These are phyloP conservation scores for Wickerhamiella australiensis DNA, from an alignment of 805 yeast genomes.

Conservation along the genomic window DNA sequence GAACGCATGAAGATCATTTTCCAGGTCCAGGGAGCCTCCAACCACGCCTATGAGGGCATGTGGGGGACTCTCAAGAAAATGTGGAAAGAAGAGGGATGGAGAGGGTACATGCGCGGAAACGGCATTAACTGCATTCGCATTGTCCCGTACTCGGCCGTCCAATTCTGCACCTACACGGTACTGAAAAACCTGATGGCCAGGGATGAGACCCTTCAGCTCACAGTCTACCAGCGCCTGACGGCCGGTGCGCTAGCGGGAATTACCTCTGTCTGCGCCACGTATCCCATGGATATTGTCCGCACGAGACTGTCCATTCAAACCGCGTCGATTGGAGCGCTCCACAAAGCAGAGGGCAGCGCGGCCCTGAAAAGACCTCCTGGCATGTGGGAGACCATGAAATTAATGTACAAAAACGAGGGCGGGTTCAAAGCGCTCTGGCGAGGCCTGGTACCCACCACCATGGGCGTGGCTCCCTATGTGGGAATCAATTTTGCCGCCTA, in stretches of 20 bases:
- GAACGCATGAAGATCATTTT: slow-evolving; percentile 86
- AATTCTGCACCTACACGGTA: slow-evolving; percentile 69
- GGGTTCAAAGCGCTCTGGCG: slow-evolving; percentile 66
- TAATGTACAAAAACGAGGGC: slow-evolving; percentile 67
- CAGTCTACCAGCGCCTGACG: slow-evolving; percentile 44
- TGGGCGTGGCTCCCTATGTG: slow-evolving; percentile 94
- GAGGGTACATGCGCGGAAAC: slow-evolving; percentile 83
- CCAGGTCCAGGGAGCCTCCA: slow-evolving; percentile 67
- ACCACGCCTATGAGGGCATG: slow-evolving; percentile 47
- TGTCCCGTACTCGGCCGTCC: slow-evolving; percentile 90
- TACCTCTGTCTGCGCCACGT: slow-evolving; percentile 67
- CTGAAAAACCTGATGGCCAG: slow-evolving; percentile 36
- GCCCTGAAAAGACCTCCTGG: slow-evolving; percentile 49
- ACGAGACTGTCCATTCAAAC: slow-evolving; percentile 86
- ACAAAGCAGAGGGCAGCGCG: slow-evolving; percentile 10
- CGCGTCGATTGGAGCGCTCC: slow-evolving; percentile 38
- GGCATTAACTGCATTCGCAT: slow-evolving; percentile 81
- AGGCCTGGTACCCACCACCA: slow-evolving; percentile 80
- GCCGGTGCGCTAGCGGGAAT: slow-evolving; percentile 80
- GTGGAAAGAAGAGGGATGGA: slow-evolving; percentile 84
- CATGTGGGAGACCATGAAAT: slow-evolving; percentile 42
- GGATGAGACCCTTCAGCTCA: slow-evolving; percentile 17
- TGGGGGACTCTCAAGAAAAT: slow-evolving; percentile 61
- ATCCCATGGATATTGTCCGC: slow-evolving; percentile 83
- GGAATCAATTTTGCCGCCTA: slow-evolving; percentile 86